These are phyloP conservation scores for Chionographis japonica DNA, from an alignment of 106 monocot species.

Conservation along the genomic window DNA sequence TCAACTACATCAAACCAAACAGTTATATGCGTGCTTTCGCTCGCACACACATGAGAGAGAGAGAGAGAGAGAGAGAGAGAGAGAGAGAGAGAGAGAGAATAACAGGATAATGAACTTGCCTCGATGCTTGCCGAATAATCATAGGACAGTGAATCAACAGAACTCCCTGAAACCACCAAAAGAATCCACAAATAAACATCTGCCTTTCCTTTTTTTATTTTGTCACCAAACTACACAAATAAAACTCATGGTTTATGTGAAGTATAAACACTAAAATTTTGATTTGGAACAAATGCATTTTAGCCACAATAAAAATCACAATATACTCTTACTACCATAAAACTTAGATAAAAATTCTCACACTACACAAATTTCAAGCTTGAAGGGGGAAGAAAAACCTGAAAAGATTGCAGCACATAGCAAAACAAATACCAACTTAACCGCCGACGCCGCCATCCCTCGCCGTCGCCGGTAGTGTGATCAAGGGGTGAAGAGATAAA, in stretches of 20 bases:
- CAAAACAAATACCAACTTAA: background rate
- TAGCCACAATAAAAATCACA: too few relatives aligned
- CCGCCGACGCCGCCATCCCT: background rate
- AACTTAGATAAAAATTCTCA: background rate
- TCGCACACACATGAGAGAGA: too few relatives aligned
- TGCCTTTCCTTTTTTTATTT: background rate
- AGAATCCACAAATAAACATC: background rate
- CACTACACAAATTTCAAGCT: background rate
- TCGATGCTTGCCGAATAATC: slow-evolving; percentile 64
- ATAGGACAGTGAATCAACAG: slow-evolving; percentile 34
- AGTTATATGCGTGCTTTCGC: too few relatives aligned
- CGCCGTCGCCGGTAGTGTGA: background rate
- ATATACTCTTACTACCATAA: too few relatives aligned
- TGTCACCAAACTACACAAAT: background rate
- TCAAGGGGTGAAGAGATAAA: background rate
- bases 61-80: background rate
- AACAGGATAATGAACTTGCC: slow-evolving; percentile 17
- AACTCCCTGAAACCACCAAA: slow-evolving; percentile 14
- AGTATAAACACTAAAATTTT: too few relatives aligned
- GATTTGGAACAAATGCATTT: too few relatives aligned
- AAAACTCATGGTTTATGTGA: too few relatives aligned
- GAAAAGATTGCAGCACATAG: slow-evolving; percentile 5
- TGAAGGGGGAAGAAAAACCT: background rate
- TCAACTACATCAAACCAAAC: too few relatives aligned
- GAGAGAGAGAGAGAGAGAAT: background rate